A percentile compares a stretch with the other conserved stretches of the same genome.
These are phyloP conservation scores for Hypoxylon subgilvum DNA, from an alignment of 495 filamentous ascomycete genomes.

Conservation along the genomic window DNA sequence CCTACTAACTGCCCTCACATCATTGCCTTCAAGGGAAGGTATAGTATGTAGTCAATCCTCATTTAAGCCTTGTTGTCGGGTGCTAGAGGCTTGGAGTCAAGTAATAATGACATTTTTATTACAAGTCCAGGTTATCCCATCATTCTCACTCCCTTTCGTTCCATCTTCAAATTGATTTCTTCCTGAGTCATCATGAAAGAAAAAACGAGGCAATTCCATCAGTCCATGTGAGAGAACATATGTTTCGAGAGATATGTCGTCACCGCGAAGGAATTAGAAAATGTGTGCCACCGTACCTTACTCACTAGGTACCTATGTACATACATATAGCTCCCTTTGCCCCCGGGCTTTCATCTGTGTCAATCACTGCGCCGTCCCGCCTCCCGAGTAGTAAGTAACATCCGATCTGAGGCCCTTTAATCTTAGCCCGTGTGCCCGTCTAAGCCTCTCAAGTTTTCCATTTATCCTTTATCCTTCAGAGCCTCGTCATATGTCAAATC, in stretches of 20 bases:
- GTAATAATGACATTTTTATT: slow-evolving; percentile 20
- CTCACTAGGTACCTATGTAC: slow-evolving; percentile 1
- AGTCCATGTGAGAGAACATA: slow-evolving; percentile 36
- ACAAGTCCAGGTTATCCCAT: slow-evolving; percentile 15
- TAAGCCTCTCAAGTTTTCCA: not conserved
- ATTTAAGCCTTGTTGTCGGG: slow-evolving; percentile 24
- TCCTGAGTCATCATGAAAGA: not conserved
- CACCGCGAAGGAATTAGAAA: not conserved
- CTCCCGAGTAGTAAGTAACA: not conserved
- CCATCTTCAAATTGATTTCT: too few species aligned
- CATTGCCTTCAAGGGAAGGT: slow-evolving; percentile 36
- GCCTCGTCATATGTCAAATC: slow-evolving; percentile 36
- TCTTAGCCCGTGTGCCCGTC: slow-evolving; percentile 6
- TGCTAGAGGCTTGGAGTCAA: slow-evolving; percentile 6
- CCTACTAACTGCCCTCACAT: slow-evolving; percentile 27
- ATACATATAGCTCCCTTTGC: slow-evolving; percentile 7
- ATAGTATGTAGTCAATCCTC: slow-evolving; percentile 35
- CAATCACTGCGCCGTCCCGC: slow-evolving; percentile 19
- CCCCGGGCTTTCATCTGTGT: slow-evolving; percentile 20
- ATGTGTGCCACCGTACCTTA: slow-evolving; percentile 15
- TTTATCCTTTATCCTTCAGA: not conserved
- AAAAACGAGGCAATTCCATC: slow-evolving; percentile 16
- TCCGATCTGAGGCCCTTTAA: slow-evolving; percentile 26
- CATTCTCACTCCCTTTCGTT: slow-evolving; percentile 5
- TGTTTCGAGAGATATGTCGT: slow-evolving; percentile 1